Evolutionary conservation across 306 rosid genomes (phyloP), one percentile per base, ranked within the genome.

Genomic region (Prunus persica): DNA sequence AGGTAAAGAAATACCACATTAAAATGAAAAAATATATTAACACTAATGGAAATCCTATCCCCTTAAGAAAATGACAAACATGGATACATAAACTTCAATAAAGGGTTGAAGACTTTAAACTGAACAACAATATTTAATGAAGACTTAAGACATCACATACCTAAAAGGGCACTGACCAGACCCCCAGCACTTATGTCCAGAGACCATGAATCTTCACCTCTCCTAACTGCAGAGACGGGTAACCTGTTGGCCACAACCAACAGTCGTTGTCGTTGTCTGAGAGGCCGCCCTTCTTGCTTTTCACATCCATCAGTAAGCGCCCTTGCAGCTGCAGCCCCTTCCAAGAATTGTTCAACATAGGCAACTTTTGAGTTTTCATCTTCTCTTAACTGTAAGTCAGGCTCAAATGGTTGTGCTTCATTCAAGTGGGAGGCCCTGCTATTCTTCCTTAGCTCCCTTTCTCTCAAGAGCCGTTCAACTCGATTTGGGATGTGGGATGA

Each of bases 221-320:
- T 86, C 83, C 98, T 84, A 47, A 93, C 82, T 50, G 98, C 98
- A 20, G 96, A 89, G 67, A 93, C 98, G 3, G 98, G 98, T 69
- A 93, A 79, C 86, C 98, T 87, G 76, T 93, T 93, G 51, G 98
- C 98, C 82, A 93, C 98, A 69, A 93, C 98, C 91, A 93, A 85
- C 57, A 95, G 89, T 54, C 98, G 75, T 50, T 95, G 98, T 41
- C 98, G 75, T 50, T 95, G 98, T 41, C 82, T 87, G 11, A 49
- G 73, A 47, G 88, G 76, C 75, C 46, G 89, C 49, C 71, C 81
- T 4, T 90, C 90, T 50, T 58, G 83, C 74, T 69, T 78, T 69
- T 82, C 87, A 50, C 74, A 61, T 72, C 91, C 89, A 71, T 85
- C 83, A 75, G 47, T 38, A 70, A 65, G 79, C 28, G 64, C 57